Base-by-base conservation (phyloP, 805 yeast species). In the Scheffersomyces spartinae region DNA sequence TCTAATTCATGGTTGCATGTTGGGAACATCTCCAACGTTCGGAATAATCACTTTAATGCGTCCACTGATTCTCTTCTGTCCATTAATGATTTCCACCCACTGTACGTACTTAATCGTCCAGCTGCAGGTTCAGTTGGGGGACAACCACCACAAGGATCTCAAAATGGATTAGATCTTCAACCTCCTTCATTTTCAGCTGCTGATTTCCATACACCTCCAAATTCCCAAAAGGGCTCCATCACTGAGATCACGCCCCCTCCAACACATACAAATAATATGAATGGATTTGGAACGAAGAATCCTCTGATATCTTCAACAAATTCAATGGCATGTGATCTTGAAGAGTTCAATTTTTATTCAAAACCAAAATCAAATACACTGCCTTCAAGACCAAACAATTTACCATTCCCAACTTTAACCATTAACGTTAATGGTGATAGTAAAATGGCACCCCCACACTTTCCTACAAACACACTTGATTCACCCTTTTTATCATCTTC, bases 61-160 rank as follows among this genome's bases (percentile, higher is more conserved):
- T 52, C 60, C 26, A 45, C 64, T 1, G 65, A 60, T 33, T 55
- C 61, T 7, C 48, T 60, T 34, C 64, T 55, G 36, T 57, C 61
- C 29, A 51, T 58, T 46, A 62, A 53, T 30, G 65, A 60, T 39
- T 59, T 38, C 28, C 64, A 59, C 4, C 63, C 66, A 2, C n/a
- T n/a, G n/a, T n/a, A n/a, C n/a, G n/a, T n/a, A n/a, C n/a, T n/a
- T 64, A 55, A 30, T 42, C 55, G 7, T 47, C 52, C 20, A 52
- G 58, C 17, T 43, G 47, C 28, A 40, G 57, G 32, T 43, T 51
- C 25, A 47, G 55, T 11, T 40, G 32, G 25, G 18, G 29, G 20
- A 20, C 26, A 11, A 15, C 26, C 13, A 17, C 24, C 19, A 25
- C n/a, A n/a, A n/a, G n/a, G n/a, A n/a, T n/a, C n/a, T n/a, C n/a